These are phyloP conservation scores for Venturiaceae sp. DNA, from an alignment of 2,329 filamentous ascomycete genomes.

Conservation along the genomic window DNA sequence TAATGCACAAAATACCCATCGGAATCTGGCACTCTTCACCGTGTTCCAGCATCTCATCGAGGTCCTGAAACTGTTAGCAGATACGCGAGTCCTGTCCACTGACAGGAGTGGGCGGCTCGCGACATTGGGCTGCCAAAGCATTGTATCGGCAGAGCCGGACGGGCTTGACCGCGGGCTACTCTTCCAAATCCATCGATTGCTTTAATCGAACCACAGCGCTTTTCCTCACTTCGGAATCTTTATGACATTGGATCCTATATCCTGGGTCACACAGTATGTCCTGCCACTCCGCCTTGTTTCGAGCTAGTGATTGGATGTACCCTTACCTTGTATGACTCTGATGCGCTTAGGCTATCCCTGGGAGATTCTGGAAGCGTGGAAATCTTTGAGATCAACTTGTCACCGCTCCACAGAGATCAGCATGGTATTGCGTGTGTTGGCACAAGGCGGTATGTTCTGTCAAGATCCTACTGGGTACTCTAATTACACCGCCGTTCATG, in stretches of 20 bases:
- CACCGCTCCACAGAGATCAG: background rate
- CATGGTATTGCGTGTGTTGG: background rate
- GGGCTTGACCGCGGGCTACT: background rate
- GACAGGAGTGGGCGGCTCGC: background rate
- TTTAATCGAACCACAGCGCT: background rate
- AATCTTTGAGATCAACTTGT: background rate
- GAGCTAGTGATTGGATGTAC: background rate
- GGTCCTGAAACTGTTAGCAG: background rate
- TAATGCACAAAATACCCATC: background rate
- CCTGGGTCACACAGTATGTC: background rate
- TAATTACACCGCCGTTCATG: background rate
- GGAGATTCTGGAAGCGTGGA: background rate
- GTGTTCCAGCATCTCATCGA: background rate
- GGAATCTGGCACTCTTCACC: background rate
- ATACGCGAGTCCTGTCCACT: slow-evolving; percentile 1
- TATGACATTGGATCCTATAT: background rate
- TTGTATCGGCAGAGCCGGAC: background rate
- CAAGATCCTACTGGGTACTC: background rate
- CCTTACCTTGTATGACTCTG: background rate
- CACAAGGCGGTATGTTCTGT: background rate
- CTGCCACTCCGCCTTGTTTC: background rate
- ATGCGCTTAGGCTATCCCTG: background rate
- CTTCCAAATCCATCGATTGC: background rate
- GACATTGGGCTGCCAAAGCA: background rate
- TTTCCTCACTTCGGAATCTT: background rate